phyloP scores from a whole-genome alignment of 2,329 filamentous ascomycete species.

The Hawksworthiomyces lignivorus region DNA sequence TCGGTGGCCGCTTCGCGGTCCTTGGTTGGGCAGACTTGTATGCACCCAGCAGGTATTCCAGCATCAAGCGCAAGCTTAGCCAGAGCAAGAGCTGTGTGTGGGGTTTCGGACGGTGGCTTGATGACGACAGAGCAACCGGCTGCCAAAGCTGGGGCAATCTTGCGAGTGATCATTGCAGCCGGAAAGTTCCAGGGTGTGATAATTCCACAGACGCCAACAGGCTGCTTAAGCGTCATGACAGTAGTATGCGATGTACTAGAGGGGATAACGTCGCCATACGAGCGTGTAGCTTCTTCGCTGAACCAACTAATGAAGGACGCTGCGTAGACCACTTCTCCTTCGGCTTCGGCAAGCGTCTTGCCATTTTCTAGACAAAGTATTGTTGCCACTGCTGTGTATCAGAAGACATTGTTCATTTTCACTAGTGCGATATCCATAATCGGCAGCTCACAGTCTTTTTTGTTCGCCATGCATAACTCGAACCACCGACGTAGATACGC shows the following conservation, averaged over 20 bases:
- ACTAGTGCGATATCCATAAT: neutral
- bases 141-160: constrained; percentile 47
- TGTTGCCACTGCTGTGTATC: constrained; percentile 35
- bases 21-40: constrained; percentile 24
- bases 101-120: constrained; percentile 65
- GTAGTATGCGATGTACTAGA: constrained; percentile 51
- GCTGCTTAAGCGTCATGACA: constrained; percentile 57
- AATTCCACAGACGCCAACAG: constrained; percentile 58
- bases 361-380: constrained; percentile 66
- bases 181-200: constrained; percentile 63
- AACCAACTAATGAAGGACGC: constrained; percentile 57
- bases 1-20: constrained; percentile 8
- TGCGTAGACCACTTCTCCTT: constrained; percentile 52
- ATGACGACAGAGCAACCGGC: constrained; percentile 64
- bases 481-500: neutral
- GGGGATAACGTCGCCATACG: constrained; percentile 54
- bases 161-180: constrained; percentile 40
- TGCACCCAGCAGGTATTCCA: constrained; percentile 58
- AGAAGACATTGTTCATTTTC: neutral
- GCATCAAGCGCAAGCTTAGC: constrained; percentile 57
- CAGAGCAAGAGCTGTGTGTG: constrained; percentile 58
- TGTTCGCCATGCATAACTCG: neutral
- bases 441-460: neutral
- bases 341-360: constrained; percentile 54
- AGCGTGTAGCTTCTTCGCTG: constrained; percentile 49